A percentile compares a stretch with the other conserved stretches of the same genome.
These are phyloP conservation scores for Syncephalastrum contaminatum DNA, from an alignment of 371 early-diverging fungal species.

Conservation along the genomic window DNA sequence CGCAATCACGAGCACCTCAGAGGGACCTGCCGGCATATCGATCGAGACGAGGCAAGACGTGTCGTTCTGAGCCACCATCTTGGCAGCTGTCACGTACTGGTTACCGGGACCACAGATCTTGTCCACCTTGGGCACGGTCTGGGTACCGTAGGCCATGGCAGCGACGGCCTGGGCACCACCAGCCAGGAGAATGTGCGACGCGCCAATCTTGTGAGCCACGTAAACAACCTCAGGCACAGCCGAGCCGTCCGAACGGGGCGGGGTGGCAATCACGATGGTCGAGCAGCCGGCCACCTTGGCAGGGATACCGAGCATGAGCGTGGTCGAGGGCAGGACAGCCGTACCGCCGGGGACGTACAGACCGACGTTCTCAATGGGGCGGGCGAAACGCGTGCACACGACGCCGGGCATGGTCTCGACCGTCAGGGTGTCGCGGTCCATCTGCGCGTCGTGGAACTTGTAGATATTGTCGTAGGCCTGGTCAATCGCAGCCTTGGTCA, in stretches of 20 bases:
- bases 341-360: slow-evolving; percentile 98
- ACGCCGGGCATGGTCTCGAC: slow-evolving; percentile 98
- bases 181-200: slow-evolving; percentile 84
- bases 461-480: slow-evolving; percentile 90
- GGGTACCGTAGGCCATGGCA: slow-evolving; percentile 97
- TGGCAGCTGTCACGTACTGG: slow-evolving; percentile 98
- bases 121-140: slow-evolving; percentile 95
- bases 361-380: slow-evolving; percentile 96
- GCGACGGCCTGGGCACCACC: slow-evolving; percentile 99
- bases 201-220: slow-evolving; percentile 97
- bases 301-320: slow-evolving; percentile 96
- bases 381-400: slow-evolving; percentile 84
- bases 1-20: slow-evolving; percentile 95
- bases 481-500: slow-evolving; percentile 86
- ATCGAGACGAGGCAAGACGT: slow-evolving; percentile 89
- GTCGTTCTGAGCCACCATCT: slow-evolving; percentile 95
- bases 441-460: slow-evolving; percentile 94
- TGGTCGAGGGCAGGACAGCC: slow-evolving; percentile 93
- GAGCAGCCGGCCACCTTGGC: slow-evolving; percentile 96
- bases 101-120: slow-evolving; percentile 99
- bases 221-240: slow-evolving; percentile 95
- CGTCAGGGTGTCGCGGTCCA: slow-evolving; percentile 64
- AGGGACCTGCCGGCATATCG: slow-evolving; percentile 99
- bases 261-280: slow-evolving; percentile 95
- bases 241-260: slow-evolving; percentile 89